Conservation (phyloP, 257 asterid genomes). For the Buddleja alternifolia region DNA sequence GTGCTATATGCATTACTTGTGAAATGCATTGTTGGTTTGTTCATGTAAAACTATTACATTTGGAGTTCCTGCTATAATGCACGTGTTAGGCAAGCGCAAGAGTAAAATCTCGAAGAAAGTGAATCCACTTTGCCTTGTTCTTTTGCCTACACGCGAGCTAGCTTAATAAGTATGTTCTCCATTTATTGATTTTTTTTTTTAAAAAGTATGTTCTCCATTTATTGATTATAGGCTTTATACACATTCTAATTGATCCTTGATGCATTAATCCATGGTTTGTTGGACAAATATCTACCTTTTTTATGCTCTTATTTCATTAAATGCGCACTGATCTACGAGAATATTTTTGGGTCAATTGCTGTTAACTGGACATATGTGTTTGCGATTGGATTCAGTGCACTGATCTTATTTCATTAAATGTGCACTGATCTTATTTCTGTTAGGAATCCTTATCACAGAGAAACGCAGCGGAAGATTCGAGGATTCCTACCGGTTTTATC, state of each 20-base stretch:
- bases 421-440: slow-evolving; percentile 5
- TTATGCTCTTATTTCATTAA: too few species aligned
- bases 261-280: neutral
- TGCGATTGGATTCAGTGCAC: too few species aligned
- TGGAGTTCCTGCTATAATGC: slow-evolving; percentile 93
- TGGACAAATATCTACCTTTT: too few species aligned
- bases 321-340: too few species aligned
- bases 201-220: slow-evolving; percentile 67
- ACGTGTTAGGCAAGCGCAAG: slow-evolving; percentile 63
- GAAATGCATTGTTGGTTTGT: slow-evolving; percentile 21
- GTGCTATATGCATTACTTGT: too few species aligned
- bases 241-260: neutral
- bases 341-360: too few species aligned
- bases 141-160: too few species aligned
- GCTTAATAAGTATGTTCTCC: slow-evolving; percentile 99
- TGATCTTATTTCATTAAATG: neutral
- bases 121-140: slow-evolving; percentile 78
- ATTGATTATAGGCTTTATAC: neutral
- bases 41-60: slow-evolving; percentile 93
- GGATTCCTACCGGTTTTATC: too few species aligned
- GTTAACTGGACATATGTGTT: too few species aligned
- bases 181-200: too few species aligned
- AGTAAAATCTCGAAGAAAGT: slow-evolving; percentile 45
- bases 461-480: too few species aligned
- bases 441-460: too few species aligned